phyloP scores from a whole-genome alignment of 1,284 basidiomycete species.

The Puccinia triticina region DNA sequence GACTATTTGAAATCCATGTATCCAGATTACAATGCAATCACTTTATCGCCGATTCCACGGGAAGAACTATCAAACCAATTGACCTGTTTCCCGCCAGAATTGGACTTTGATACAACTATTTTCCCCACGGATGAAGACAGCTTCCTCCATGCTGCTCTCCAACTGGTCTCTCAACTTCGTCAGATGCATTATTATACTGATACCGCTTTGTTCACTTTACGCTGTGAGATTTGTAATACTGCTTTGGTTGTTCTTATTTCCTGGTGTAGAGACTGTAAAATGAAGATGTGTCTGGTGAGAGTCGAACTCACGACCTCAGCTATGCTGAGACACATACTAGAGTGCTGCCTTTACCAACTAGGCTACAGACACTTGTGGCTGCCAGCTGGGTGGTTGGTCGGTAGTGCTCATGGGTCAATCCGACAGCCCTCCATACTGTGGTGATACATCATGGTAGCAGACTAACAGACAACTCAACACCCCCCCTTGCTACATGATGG shows the following conservation, averaged over 20 bases:
- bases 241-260: not conserved
- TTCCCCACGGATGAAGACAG: slow-evolving; percentile 66
- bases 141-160: slow-evolving; percentile 70
- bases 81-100: slow-evolving; percentile 59
- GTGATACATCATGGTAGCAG: no score
- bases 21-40: slow-evolving; percentile 79
- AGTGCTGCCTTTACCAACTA: no score
- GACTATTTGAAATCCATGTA: not conserved
- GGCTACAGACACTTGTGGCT: no score
- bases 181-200: slow-evolving; percentile 82
- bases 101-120: slow-evolving; percentile 83
- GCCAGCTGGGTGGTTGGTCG: no score
- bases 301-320: no score
- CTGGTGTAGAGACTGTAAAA: no score
- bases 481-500: no score
- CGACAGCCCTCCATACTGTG: no score
- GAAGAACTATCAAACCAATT: slow-evolving; percentile 62
- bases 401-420: no score
- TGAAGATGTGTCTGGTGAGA: no score
- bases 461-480: no score
- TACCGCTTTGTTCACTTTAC: slow-evolving; percentile 77
- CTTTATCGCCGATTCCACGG: slow-evolving; percentile 73
- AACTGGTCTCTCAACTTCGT: slow-evolving; percentile 73
- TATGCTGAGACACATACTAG: no score
- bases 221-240: slow-evolving; percentile 70